A percentile compares a stretch with the other conserved stretches of the same genome.
These are phyloP conservation scores for Pythium oligandrum DNA, from an alignment of 352 stramenopile species.

Conservation along the genomic window DNA sequence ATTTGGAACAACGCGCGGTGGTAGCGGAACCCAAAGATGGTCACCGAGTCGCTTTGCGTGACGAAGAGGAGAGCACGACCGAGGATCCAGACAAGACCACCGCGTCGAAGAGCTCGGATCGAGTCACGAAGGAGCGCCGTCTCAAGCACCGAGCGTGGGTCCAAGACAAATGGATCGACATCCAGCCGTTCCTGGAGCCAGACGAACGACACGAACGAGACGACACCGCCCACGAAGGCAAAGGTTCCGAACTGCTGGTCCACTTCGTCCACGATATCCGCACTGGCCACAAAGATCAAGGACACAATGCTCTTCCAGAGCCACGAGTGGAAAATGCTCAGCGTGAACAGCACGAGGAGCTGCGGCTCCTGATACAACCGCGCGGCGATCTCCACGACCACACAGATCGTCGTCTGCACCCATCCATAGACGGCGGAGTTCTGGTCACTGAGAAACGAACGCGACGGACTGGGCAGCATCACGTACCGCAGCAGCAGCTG, in stretches of 20 bases:
- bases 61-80: conserved; percentile 16
- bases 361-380: conserved; percentile 24
- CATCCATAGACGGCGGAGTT: conserved; percentile 22
- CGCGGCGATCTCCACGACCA: conserved; percentile 16
- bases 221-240: conserved; percentile 10
- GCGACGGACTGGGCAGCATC: conserved; percentile 17
- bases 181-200: conserved; percentile 15
- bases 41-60: conserved; percentile 18
- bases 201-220: conserved; percentile 24
- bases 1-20: conserved; percentile 23
- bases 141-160: conserved; percentile 23
- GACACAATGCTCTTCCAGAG: conserved; percentile 15
- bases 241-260: conserved; percentile 18
- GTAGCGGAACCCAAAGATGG: conserved; percentile 17
- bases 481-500: conserved; percentile 26
- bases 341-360: conserved; percentile 24
- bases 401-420: conserved; percentile 19
- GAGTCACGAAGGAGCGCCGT: conserved; percentile 14
- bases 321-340: conserved; percentile 23
- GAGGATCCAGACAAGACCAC: conserved; percentile 16
- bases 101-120: conserved; percentile 17
- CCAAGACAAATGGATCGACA: conserved; percentile 24
- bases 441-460: conserved; percentile 18
- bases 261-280: conserved; percentile 5
- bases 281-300: conserved; percentile 10